Evolutionary conservation across 164 flowering plant genomes (phyloP), one percentile per base, ranked within the genome.

Genomic region (Akebia trifoliata): DNA sequence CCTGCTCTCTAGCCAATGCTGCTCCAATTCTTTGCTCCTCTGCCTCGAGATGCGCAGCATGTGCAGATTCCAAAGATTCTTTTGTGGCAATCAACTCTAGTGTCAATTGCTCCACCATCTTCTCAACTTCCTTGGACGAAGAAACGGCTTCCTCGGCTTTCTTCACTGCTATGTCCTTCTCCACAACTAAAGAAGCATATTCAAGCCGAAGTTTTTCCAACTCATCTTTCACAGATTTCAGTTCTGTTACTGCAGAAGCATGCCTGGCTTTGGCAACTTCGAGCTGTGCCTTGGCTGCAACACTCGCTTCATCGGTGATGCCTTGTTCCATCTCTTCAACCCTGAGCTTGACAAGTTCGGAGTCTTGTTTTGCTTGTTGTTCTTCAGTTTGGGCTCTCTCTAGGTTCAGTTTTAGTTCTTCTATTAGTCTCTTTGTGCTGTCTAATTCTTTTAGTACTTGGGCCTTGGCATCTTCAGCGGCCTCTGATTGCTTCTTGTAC

Each of bases 301-400:
- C 76, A 59, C 92, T 84, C 14, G 88, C 80, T 28, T 88, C 96
- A 56, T 85, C 85, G 36, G 84, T 85, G 25, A 85, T 78, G 24
- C 98, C 95, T 72, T 81, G 91, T 66, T 86, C 86, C 76, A 86
- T 72, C 72, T 89, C 95, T 68, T 80, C 81, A 36, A 83, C 81
- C 51, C 93, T 71, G 25, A 86, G 85, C 52, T 69, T 83, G 51
- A 82, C 95, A 17, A 85, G 81, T 53, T 89, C 90, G 0, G 90
- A 82, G 56, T 92, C 96, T 59, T 85, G 95, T 66, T 78, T 89
- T 39, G 96, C 96, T 55, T 87, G 90, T 40, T 74, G 69, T 60
- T 89, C 98, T 65, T 89, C 93, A 6, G 84, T 86, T 54, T 87
- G 86, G 61, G 90, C 95, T 69, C 77, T 81, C 76, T 89, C 96